A percentile compares a stretch with the other conserved stretches of the same genome.
phyloP scores from a whole-genome alignment of 148 eudicot species.

The Diospyros lotus region DNA sequence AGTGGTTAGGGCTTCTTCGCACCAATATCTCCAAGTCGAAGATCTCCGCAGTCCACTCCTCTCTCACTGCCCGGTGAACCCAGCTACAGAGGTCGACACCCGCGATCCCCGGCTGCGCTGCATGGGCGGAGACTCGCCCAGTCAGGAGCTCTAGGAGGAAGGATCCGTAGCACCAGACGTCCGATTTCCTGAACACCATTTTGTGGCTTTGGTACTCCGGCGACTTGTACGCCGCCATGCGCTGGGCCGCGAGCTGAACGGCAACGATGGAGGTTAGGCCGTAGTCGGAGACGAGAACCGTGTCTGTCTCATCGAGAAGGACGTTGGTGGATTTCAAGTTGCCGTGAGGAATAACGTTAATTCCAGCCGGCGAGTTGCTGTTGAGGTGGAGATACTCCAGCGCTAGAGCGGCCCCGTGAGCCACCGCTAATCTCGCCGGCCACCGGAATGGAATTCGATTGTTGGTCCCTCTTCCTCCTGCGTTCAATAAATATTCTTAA shows the following conservation, averaged over 20 bases:
- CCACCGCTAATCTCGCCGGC: constrained; percentile 32
- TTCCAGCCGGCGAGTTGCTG: constrained; percentile 6
- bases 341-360: constrained; percentile 27
- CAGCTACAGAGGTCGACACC: constrained; percentile 36
- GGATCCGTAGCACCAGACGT: constrained; percentile 44
- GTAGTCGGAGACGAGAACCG: constrained; percentile 32
- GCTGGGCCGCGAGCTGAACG: constrained; percentile 22
- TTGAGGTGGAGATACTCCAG: constrained; percentile 32
- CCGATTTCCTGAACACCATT: constrained; percentile 33
- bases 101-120: constrained; percentile 21
- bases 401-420: constrained; percentile 32
- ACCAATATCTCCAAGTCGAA: constrained; percentile 32
- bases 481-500: not conserved
- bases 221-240: constrained; percentile 30
- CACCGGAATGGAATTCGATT: constrained; percentile 38
- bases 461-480: constrained; percentile 38
- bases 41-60: constrained; percentile 54
- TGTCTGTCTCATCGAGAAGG: constrained; percentile 31
- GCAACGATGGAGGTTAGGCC: constrained; percentile 33
- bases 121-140: constrained; percentile 24
- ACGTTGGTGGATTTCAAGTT: constrained; percentile 43
- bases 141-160: constrained; percentile 40
- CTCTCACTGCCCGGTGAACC: constrained; percentile 47
- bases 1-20: constrained; percentile 31
- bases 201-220: constrained; percentile 35